Percentiles rank a stretch among this genome's conserved stretches.
Conservation (phyloP, 2,329 filamentous ascomycete genomes). For the Calonectria leucothoes region DNA sequence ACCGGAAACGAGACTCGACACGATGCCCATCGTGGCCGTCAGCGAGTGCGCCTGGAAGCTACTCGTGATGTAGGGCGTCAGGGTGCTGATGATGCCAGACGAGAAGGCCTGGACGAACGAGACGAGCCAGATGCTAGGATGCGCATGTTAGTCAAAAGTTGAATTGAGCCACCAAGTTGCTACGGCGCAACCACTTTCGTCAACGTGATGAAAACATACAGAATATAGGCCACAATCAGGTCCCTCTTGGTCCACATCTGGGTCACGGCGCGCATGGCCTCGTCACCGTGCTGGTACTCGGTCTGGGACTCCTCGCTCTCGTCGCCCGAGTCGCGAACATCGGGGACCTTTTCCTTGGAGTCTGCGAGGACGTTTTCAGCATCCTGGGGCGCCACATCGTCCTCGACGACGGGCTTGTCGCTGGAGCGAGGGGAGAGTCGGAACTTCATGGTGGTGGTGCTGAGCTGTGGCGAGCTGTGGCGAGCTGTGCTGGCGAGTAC, state of each 20-base stretch:
- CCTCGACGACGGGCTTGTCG: conserved; percentile 16
- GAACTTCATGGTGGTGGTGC: conserved; percentile 11
- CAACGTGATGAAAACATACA: conserved; percentile 1
- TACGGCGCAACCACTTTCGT: not conserved
- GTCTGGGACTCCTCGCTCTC: not conserved
- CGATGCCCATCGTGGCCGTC: conserved; percentile 60
- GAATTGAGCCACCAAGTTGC: not conserved
- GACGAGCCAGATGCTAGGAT: conserved; percentile 56
- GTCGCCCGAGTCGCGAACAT: not conserved
- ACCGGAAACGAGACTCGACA: conserved; percentile 50
- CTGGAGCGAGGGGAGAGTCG: not conserved
- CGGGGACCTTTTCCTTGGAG: conserved; percentile 1
- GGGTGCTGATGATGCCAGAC: conserved; percentile 48
- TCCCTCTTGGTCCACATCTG: conserved; percentile 14
- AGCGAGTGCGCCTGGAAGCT: conserved; percentile 63
- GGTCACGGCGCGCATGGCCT: conserved; percentile 21
- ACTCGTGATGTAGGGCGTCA: conserved; percentile 60
- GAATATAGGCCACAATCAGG: conserved; percentile 11
- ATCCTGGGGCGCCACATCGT: conserved; percentile 3
- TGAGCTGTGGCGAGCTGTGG: not conserved
- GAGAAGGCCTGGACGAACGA: conserved; percentile 61
- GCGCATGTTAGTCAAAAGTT: not conserved
- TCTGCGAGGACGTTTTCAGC: not conserved
- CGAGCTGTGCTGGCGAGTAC: not conserved
- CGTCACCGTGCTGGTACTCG: conserved; percentile 21